Evolutionary conservation across 306 rosid species (phyloP), one percentile per base, ranked within the genome.

Genomic region (Cucumis melo): DNA sequence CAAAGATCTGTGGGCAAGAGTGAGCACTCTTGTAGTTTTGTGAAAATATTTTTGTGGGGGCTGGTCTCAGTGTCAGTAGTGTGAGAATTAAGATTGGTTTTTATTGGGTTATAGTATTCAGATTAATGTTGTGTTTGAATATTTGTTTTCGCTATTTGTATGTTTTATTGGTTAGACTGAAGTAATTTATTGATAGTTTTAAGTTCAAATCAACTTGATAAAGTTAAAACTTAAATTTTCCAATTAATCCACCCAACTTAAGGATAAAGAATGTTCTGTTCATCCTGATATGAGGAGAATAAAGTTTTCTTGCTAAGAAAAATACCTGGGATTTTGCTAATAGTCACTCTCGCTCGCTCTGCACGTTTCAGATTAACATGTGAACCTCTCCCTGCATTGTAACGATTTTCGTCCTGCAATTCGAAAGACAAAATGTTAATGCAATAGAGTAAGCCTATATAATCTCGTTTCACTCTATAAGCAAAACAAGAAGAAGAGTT

Each of bases 281-380:
- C 32, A 36, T 36, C 15, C 44, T 17, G 58, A 62, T 41, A 60
- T 16, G 27, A 58, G 15, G 23, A 76, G 55, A 46, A 17, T 17
- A 76, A 10, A 50, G 10, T 5, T 7, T 20, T 27, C 62, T 16
- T 32, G 32, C 36, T 20, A 12, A 19, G 73, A 34, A 59, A 71
- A 80, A 9, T 93, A 94, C 97, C 98, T 87, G 98, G 92, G 86
- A 91, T 94, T 89, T 90, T 94, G 83, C 62, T 88, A 29, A 94
- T 79, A 36, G 93, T 79, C 76, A 94, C 87, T 81, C 97, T 84
- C 64, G 97, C 99, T 65, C 93, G 90, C 83, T 94, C 99, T 62
- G 99, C 99, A 24, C 93, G 99, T 80, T 94, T 94, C 57, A 94
- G 96, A 82, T 90, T 94, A 74, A 92, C 88, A 81, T 94, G 99